Base-by-base conservation (phyloP, 1,284 basidiomycete species). In the Malassezia sympodialis region DNA sequence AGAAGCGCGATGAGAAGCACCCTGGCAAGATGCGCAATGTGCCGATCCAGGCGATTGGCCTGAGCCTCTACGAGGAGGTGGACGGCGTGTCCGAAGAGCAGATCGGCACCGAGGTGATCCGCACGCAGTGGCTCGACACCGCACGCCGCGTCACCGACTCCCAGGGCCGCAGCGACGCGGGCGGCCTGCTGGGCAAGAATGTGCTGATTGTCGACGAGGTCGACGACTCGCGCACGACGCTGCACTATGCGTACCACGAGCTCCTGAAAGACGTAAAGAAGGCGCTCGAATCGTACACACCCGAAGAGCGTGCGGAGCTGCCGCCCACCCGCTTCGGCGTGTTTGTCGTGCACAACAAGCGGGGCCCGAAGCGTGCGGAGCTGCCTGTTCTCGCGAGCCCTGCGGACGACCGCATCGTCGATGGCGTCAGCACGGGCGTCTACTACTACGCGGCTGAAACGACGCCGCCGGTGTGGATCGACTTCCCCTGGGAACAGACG, bases 181-280 rank as follows among this genome's bases (percentile, higher is more conserved):
- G 69, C 21, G 72, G 72, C 24, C 51, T 74, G 53, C 63, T 74
- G 3, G 72, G 72, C n/a, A 74, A 73, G 58, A 68, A 68, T 41
- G 69, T 74, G 21, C 56, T 74, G 3, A 73, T 74, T 21, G 72
- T 74, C 52, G 72, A 74, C 46, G 72, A 74, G 61, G 72, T 74
- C 8, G 72, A 74, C 49, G 72, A 74, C 54, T 67, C 65, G 45
- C 55, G 72, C 17, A 74, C 71, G 21, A 74, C 72, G 23, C 59
- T 74, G 23, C 70, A 73, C 44, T 73, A 73, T 49, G 72, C 72
- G 11, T 74, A 72, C 63, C 61, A 66, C 32, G 72, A 74, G 51
- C 69, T 74, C 0, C 54, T 69, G 27, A 72, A 69, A 49, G 72
- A 74, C 41, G 72, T 74, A 37, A 61, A 56, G 31, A 58, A 59